These are phyloP conservation scores for Pachysolen tannophilus DNA, from an alignment of 805 yeast species.

Conservation along the genomic window DNA sequence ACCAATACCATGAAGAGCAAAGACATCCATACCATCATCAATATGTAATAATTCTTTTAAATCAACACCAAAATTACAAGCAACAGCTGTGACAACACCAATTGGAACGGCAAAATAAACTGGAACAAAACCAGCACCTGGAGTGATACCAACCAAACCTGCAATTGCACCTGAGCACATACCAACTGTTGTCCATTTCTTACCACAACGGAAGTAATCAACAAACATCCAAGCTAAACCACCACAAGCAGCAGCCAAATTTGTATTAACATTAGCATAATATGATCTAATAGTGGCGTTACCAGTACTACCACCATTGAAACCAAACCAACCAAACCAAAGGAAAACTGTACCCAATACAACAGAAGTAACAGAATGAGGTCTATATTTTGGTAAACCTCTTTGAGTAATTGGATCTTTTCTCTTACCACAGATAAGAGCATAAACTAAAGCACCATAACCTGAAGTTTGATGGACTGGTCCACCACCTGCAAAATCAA, in stretches of 20 bases:
- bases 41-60: slow-evolving; percentile 62
- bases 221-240: slow-evolving; percentile 92
- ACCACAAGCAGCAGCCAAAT: slow-evolving; percentile 89
- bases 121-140: slow-evolving; percentile 96
- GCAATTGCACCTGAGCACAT: slow-evolving; percentile 91
- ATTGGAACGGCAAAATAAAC: slow-evolving; percentile 81
- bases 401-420: slow-evolving; percentile 65
- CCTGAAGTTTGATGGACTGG: slow-evolving; percentile 97
- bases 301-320: slow-evolving; percentile 98
- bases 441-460: slow-evolving; percentile 90
- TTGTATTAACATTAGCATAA: slow-evolving; percentile 91
- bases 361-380: slow-evolving; percentile 85
- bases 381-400: slow-evolving; percentile 81
- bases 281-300: slow-evolving; percentile 87
- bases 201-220: slow-evolving; percentile 80
- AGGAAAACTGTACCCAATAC: slow-evolving; percentile 90
- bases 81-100: slow-evolving; percentile 69
- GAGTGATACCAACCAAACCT: slow-evolving; percentile 92
- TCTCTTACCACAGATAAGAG: slow-evolving; percentile 88
- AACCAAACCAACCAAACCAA: slow-evolving; percentile 99
- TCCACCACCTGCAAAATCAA: slow-evolving; percentile 98
- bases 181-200: slow-evolving; percentile 90
- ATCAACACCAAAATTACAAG: slow-evolving; percentile 83
- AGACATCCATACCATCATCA: slow-evolving; percentile 94
- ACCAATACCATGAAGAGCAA: slow-evolving; percentile 91